These are phyloP conservation scores for Monosporascus sp. DNA, from an alignment of 2,329 filamentous ascomycete genomes.

Conservation along the genomic window DNA sequence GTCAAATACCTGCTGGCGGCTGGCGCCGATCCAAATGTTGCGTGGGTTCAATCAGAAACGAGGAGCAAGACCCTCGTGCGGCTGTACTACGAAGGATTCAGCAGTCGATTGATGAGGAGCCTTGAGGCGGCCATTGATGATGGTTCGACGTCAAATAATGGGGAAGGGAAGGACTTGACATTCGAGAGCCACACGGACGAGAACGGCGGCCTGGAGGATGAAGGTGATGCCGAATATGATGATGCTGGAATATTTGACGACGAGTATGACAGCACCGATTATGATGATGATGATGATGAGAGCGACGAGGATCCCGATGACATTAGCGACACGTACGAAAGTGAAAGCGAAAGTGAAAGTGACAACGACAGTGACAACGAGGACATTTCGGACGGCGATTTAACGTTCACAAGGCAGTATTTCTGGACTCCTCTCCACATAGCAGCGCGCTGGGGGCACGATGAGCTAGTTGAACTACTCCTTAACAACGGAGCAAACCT, in stretches of 20 bases:
- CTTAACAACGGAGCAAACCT: slow-evolving; percentile 15
- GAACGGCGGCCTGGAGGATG: too few relatives aligned
- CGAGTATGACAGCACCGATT: neutral
- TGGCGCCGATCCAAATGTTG: slow-evolving; percentile 13
- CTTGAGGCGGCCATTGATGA: neutral
- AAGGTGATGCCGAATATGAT: too few relatives aligned
- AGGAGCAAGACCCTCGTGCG: neutral
- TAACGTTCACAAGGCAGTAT: slow-evolving; percentile 1
- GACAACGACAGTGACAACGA: neutral
- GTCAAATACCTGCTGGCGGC: slow-evolving; percentile 10
- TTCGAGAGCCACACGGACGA: neutral
- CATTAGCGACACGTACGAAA: neutral
- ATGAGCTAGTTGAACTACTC: slow-evolving; percentile 14
- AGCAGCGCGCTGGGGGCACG: slow-evolving; percentile 12
- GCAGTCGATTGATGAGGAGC: neutral
- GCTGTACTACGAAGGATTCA: too few relatives aligned
- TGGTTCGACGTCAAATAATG: neutral
- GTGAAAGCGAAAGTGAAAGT: neutral
- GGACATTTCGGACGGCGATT: neutral
- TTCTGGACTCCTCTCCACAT: slow-evolving; percentile 19
- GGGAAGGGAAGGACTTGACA: neutral
- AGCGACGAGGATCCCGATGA: neutral
- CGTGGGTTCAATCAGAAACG: neutral
- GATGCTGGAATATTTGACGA: neutral
- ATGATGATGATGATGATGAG: neutral